Base-by-base conservation (phyloP, 768 basidiomycete genomes). In the Lentinula sp. region DNA sequence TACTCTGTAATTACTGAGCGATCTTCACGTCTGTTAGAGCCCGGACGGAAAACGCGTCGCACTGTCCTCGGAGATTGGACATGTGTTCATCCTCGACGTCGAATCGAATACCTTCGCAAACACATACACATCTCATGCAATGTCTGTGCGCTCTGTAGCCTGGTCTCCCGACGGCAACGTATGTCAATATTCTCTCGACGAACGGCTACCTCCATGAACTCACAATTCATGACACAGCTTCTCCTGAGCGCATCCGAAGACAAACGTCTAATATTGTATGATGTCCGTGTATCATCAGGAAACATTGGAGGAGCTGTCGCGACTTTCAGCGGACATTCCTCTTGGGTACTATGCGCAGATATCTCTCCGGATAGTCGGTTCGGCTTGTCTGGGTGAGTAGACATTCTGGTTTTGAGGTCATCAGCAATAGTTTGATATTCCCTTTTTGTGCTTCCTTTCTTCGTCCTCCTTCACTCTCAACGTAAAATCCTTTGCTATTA, bases 121-220 rank as follows among this genome's bases (percentile, higher is more conserved):
- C 3, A 91, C 88, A 2, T 95, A 87, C 72, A 85, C 87, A 4
- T 91, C 92, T 2, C 95, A 98, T 71, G 93, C 92, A 9, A 93
- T 94, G 87, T 82, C 87, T 50, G 92, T 95, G 7, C 87, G 95
- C 41, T 88, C 90, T 0, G 72, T 97, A 3, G 83, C 90, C 7
- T 98, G 95, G 95, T 94, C 93, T 9, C 81, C 85, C 54, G 95
- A 97, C 71, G 90, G 89, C 1, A 91, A 85, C 72, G 94, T 95
- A 69, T 62, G 85, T 77, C 23, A 7, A 35, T n/a, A 35, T 32
- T 59, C 42, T 42, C 20, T 16, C 32, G 18, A 16, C 46, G 9
- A 43, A 36, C 60, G n/a, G 37, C 32, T 36, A 6, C 42, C 37
- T 10, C 36, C 20, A n/a, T 37, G 18, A 32, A 36, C 8, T 60